Conservation (phyloP, 2,329 filamentous ascomycete genomes). For the Pseudogymnoascus sp. region DNA sequence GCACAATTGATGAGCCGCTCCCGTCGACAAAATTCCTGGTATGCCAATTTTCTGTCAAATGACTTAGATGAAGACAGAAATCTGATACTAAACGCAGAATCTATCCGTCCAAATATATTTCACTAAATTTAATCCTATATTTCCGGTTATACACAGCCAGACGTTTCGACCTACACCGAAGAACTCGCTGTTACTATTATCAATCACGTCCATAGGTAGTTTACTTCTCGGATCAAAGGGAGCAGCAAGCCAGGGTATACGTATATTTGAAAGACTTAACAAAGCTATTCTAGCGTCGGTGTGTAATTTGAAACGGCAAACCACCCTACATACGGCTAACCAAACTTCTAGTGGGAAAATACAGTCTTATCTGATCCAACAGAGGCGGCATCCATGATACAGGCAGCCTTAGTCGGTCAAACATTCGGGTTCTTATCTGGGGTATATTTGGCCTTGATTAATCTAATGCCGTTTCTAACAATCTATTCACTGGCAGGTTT, state of each 20-base stretch:
- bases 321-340: no score
- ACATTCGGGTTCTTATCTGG: constrained; percentile 15
- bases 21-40: constrained; percentile 13
- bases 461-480: background rate
- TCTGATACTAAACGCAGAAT: constrained; percentile 7
- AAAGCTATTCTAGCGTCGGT: constrained; percentile 13
- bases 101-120: constrained; percentile 11
- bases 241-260: constrained; percentile 7
- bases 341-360: constrained; percentile 10
- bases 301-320: no score
- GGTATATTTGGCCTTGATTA: constrained; percentile 6
- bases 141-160: constrained; percentile 15
- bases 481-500: constrained; percentile 8
- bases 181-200: constrained; percentile 13
- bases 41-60: background rate
- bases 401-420: constrained; percentile 13
- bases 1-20: background rate
- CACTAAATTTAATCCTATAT: constrained; percentile 15
- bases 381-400: constrained; percentile 9
- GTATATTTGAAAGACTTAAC: constrained; percentile 15
- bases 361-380: background rate
- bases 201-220: constrained; percentile 15
- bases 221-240: constrained; percentile 11
- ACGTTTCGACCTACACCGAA: constrained; percentile 12
- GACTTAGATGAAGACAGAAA: background rate